phyloP scores from a whole-genome alignment of 1,284 basidiomycete species.

The Ceratobasidium theobromae region DNA sequence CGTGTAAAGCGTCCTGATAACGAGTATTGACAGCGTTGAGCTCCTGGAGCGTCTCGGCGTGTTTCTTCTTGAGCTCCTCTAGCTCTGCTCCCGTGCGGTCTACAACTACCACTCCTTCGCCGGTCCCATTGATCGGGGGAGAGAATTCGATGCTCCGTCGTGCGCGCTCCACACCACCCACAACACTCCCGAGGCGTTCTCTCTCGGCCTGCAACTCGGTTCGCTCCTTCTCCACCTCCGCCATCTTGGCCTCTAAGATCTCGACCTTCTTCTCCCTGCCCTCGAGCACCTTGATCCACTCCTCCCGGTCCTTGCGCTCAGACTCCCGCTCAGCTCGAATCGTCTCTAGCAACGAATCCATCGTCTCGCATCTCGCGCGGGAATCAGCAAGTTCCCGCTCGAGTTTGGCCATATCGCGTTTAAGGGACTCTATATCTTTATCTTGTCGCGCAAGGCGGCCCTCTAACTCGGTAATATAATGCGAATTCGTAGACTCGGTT shows the following conservation, averaged over 20 bases:
- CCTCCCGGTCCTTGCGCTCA: slow-evolving; percentile 80
- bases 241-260: slow-evolving; percentile 73
- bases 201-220: slow-evolving; percentile 66
- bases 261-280: slow-evolving; percentile 72
- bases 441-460: slow-evolving; percentile 76
- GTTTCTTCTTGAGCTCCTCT: slow-evolving; percentile 62
- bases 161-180: slow-evolving; percentile 70
- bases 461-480: slow-evolving; percentile 91
- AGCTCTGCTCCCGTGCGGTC: slow-evolving; percentile 33
- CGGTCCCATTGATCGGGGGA: neutral
- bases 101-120: slow-evolving; percentile 53
- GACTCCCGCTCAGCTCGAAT: slow-evolving; percentile 73
- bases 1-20: slow-evolving; percentile 84
- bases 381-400: slow-evolving; percentile 70
- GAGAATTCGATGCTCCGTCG: slow-evolving; percentile 52
- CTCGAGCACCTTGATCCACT: slow-evolving; percentile 71
- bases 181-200: slow-evolving; percentile 62
- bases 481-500: slow-evolving; percentile 64
- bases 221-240: slow-evolving; percentile 70
- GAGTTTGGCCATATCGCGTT: slow-evolving; percentile 70
- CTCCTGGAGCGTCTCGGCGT: slow-evolving; percentile 76
- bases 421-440: slow-evolving; percentile 67
- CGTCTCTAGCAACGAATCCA: slow-evolving; percentile 49
- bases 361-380: slow-evolving; percentile 56
- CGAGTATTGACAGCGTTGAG: slow-evolving; percentile 75